Base-by-base conservation (phyloP, 78 protist genomes). In the Dictyostelium brefeldianum region DNA sequence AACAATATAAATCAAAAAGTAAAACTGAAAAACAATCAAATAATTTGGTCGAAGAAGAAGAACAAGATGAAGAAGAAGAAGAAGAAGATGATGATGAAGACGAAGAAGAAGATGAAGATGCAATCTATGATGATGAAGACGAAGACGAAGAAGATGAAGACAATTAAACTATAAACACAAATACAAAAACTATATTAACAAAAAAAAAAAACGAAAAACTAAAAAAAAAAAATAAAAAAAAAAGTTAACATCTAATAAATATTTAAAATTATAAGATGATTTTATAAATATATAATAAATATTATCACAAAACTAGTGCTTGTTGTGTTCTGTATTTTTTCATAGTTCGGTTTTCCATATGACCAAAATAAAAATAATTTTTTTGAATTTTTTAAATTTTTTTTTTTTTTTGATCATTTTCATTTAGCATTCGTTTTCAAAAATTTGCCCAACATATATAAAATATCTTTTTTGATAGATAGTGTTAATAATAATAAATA, bases 101-200 rank as follows among this genome's bases (percentile, higher is more conserved):
- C 0, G 85, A 87, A 5, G 78, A 85, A 1, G 75, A 83, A 5
- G 84, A 87, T 17, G 92, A 87, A 53, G 91, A 73, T 54, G 80
- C 77, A 22, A 67, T 53, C n/a, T 53, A 83, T 51, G 91, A 83
- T 22, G 75, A 74, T 12, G 78, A 70, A 14, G 90, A 82, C 11
- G 79, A 70, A 1, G 90, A 82, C 1, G 80, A 73, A 3, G 91
- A 83, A 53, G 90, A 83, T 5, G 90, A 82, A 3, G 89, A 81
- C 69, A 46, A 73, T 3, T 47, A 73, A 46, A 36, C 15, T 43
- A 36, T 71, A 22, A 17, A 36, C 47, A 7, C 7, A 46, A 5
- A 71, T 10, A 46, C 43, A 46, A 73, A 70, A 41, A 70, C 3
- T 15, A 70, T 36, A 3, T 36, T 36, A 36, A n/a, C n/a, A 71